Conservation (phyloP, 257 asterid species). For the Apocynum venetum region DNA sequence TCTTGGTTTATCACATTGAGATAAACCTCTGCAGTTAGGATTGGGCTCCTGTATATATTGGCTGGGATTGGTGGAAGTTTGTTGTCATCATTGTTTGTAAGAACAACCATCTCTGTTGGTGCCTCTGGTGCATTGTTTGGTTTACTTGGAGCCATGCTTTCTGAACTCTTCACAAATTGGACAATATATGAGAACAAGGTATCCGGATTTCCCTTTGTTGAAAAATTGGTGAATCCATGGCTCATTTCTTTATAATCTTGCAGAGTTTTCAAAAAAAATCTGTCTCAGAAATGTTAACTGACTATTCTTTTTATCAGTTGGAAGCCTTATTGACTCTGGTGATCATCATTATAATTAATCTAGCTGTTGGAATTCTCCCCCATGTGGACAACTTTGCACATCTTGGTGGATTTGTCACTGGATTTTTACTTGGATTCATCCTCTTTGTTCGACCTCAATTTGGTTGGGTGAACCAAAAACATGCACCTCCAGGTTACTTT, state of each 20-base stretch:
- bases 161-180: constrained; percentile 82
- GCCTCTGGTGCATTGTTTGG: constrained; percentile 95
- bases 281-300: not conserved
- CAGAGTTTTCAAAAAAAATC: too few species aligned
- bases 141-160: constrained; percentile 83
- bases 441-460: constrained; percentile 86
- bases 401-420: constrained; percentile 77
- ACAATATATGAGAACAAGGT: constrained; percentile 84
- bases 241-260: too few species aligned
- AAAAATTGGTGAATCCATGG: too few species aligned
- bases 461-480: constrained; percentile 47
- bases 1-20: not conserved
- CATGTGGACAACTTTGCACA: constrained; percentile 98
- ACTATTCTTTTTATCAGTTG: constrained; percentile 30
- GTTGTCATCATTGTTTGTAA: constrained; percentile 56
- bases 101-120: constrained; percentile 66
- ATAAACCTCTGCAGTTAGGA: constrained; percentile 40
- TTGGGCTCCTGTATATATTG: constrained; percentile 52
- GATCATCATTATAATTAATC: constrained; percentile 58
- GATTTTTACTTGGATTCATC: constrained; percentile 73
- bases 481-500: constrained; percentile 33
- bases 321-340: constrained; percentile 59
- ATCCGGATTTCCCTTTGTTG: not conserved
- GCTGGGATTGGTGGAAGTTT: constrained; percentile 86
- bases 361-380: constrained; percentile 92